These are phyloP conservation scores for Akanthomyces muscarius DNA, from an alignment of 2,329 filamentous ascomycete species.

Conservation along the genomic window DNA sequence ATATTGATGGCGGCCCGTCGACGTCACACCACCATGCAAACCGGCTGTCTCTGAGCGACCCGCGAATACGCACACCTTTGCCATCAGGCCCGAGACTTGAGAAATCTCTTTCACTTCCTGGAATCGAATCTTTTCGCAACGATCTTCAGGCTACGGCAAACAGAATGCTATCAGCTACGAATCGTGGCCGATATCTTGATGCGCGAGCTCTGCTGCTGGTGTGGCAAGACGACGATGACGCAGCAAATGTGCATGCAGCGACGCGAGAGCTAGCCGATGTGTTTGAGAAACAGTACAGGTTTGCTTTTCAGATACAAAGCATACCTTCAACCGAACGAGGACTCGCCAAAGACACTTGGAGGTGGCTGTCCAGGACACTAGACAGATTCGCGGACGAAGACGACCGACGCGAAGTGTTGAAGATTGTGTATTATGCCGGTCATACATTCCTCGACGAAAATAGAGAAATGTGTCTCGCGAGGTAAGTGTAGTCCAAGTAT, in stretches of 20 bases:
- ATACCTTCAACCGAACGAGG: conserved; percentile 45
- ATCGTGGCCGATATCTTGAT: conserved; percentile 50
- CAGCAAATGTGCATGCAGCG: conserved; percentile 35
- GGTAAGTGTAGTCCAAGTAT: conserved; percentile 35
- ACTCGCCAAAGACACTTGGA: conserved; percentile 46
- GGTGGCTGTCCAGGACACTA: conserved; percentile 50
- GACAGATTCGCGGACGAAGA: conserved; percentile 50
- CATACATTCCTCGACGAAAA: conserved; percentile 52
- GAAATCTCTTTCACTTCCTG: conserved; percentile 46
- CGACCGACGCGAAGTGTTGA: conserved; percentile 53
- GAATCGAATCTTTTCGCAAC: conserved; percentile 47
- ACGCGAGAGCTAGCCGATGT: conserved; percentile 48
- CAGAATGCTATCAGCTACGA: conserved; percentile 46
- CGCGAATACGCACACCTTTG: conserved; percentile 52
- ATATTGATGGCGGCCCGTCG: conserved; percentile 42
- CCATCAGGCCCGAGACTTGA: conserved; percentile 54
- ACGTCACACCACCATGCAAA: conserved; percentile 33
- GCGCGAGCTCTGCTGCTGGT: conserved; percentile 51
- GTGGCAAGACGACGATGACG: conserved; percentile 53
- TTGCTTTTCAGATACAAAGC: conserved; percentile 42
- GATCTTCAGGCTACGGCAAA: conserved; percentile 50
- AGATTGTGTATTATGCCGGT: conserved; percentile 57
- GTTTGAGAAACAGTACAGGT: conserved; percentile 50
- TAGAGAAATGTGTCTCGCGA: conserved; percentile 54
- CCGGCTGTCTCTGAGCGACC: conserved; percentile 41